Conservation (phyloP, 2,329 filamentous ascomycete species). For the Alternaria sp. region DNA sequence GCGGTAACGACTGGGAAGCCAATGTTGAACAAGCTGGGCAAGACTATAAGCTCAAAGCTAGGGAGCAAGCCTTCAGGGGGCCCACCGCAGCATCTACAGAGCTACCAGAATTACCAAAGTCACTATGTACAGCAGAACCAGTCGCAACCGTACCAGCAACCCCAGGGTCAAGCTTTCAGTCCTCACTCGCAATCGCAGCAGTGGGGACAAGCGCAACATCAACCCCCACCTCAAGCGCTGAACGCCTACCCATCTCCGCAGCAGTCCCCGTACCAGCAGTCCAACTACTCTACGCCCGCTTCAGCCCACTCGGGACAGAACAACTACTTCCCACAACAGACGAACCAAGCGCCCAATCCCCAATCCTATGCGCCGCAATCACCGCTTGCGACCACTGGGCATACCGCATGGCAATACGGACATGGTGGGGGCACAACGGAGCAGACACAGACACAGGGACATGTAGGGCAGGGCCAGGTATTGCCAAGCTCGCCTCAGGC, state of each 20-base stretch:
- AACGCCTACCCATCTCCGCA: conserved; percentile 35
- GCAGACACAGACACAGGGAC: conserved; percentile 23
- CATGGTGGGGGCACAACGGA: conserved; percentile 21
- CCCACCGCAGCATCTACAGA: conserved; percentile 43
- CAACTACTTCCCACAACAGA: conserved; percentile 42
- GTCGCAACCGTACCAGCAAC: conserved; percentile 30
- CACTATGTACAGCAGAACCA: conserved; percentile 36
- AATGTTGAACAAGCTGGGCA: conserved; percentile 48
- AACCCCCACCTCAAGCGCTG: conserved; percentile 27
- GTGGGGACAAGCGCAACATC: conserved; percentile 28
- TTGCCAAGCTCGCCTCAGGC: conserved; percentile 14
- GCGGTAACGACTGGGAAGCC: conserved; percentile 50
- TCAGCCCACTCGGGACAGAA: conserved; percentile 34
- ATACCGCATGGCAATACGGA: conserved; percentile 23
- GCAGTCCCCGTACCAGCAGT: conserved; percentile 39
- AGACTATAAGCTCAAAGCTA: conserved; percentile 49
- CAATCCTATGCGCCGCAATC: conserved; percentile 27
- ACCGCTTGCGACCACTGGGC: conserved; percentile 20
- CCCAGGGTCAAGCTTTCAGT: conserved; percentile 23
- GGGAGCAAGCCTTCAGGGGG: conserved; percentile 36
- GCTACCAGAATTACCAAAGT: conserved; percentile 46
- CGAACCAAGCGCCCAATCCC: conserved; percentile 13
- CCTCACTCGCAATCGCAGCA: conserved; percentile 27
- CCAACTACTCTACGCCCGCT: conserved; percentile 33
- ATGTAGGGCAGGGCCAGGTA: conserved; percentile 22